Percentiles rank a stretch among this genome's conserved stretches.
Evolutionary conservation across 148 eudicot genomes (phyloP).

Genomic region (Chenopodium quinoa): DNA sequence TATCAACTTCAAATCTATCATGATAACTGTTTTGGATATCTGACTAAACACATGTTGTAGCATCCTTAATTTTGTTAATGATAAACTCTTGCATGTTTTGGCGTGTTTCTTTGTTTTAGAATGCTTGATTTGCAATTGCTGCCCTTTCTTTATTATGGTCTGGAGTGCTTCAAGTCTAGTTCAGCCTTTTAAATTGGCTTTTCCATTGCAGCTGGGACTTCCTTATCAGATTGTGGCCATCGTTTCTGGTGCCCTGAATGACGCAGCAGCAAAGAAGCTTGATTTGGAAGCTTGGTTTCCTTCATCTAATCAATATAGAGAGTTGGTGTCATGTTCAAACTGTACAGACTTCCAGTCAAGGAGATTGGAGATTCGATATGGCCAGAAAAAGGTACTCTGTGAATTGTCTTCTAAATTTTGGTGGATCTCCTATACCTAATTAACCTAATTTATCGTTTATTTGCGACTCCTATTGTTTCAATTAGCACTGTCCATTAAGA

Average conservation of each 20-base stretch:
- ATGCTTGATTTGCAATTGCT: neutral
- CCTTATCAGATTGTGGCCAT: slow-evolving; percentile 87
- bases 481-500: neutral
- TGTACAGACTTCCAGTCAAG: slow-evolving; percentile 96
- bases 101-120: neutral
- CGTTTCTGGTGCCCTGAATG: slow-evolving; percentile 90
- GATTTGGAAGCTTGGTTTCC: slow-evolving; percentile 98
- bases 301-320: slow-evolving; percentile 67
- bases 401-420: neutral
- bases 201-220: slow-evolving; percentile 59
- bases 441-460: neutral
- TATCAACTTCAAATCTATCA: neutral
- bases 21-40: neutral
- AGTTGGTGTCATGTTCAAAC: slow-evolving; percentile 92
- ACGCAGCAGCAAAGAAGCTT: slow-evolving; percentile 94
- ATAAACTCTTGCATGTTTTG: neutral
- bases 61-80: neutral
- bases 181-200: neutral
- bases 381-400: slow-evolving; percentile 26
- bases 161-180: neutral
- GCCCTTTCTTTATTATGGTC: neutral
- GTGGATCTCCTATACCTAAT: no score
- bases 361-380: slow-evolving; percentile 72
- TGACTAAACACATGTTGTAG: neutral
- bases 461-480: neutral